Base-by-base conservation (phyloP, 352 stramenopile species). In the Phytophthora boehmeriae region DNA sequence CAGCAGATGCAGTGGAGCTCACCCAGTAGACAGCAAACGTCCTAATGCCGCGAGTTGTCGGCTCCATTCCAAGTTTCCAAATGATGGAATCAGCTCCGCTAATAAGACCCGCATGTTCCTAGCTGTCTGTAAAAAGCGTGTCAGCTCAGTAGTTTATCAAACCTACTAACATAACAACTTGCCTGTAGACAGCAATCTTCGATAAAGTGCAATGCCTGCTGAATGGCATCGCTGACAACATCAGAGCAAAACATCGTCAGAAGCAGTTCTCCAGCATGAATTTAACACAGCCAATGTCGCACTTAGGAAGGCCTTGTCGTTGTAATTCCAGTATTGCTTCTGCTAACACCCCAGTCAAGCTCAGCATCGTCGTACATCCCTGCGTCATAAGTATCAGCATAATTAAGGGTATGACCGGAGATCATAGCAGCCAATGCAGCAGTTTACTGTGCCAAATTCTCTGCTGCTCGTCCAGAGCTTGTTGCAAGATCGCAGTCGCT, bases 401-500 rank as follows among this genome's bases (percentile, higher is more conserved):
- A n/a, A n/a, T n/a, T n/a, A n/a, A n/a, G n/a, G n/a, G 20, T n/a
- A 25, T 16, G 8, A 14, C 11, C 10, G 25, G 1, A 20, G 30
- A 14, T 35, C 5, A 22, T 35, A 11, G 22, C 13, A 34, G 2
- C 11, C 8, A 20, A 17, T 19, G 1, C 5, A 25, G 6, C 11
- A 25, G 17, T n/a, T 42, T 56, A 73, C 66, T 30, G 66, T 70
- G 36, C 66, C 60, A 17, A 70, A 59, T 2, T 19, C 6, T 45
- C 22, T 48, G 49, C n/a, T 73, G 66, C 2, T 66, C 49, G 27
- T 63, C 54, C 50, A 73, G 22, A 14, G 66, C 66, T 51, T 70
- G 54, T 11, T 73, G 66, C 34, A 73, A 50, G 5, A 73, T 56
- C 10, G 66, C 59, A 39, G 59, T 66, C 6, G 47, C 66, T 2